Evolutionary conservation across 2,329 filamentous ascomycete genomes (phyloP), one percentile per base, ranked within the genome.

Genomic region (Talaromyces sp.): DNA sequence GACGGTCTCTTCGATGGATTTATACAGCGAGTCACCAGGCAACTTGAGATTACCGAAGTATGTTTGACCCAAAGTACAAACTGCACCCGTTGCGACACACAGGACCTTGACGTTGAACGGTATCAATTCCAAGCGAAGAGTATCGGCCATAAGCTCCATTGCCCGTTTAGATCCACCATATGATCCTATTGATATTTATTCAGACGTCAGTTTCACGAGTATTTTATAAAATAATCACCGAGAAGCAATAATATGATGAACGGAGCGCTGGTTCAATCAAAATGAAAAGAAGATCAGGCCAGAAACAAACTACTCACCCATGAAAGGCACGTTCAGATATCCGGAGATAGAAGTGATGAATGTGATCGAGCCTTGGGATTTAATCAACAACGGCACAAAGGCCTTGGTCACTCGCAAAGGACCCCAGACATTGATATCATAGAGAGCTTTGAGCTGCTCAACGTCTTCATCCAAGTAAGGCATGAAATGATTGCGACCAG

Each of bases 401-500:
- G 49, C 54, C 47, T 59, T 36, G 2, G 57, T 62, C 2, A 63
- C 37, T 3, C 47, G 46, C 16, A 63, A 11, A 8, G 48, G 32
- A 1, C 57, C 57, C 57, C 57, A 62, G 10, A 64, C 48, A 41
- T 64, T 62, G 10, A 42, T 57, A 3, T 62, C 56, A 13, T 55
- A 61, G 7, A 62, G 29, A 7, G 27, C 47, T 41, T 69, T 70
- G 7, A 63, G 68, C 14, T 63, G 56, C 4, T 69, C 62, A 1
- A 76, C 51, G 22, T 72, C 59, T 1, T 63, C 54, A 47, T 78
- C 73, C n/a, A 77, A 52, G 7, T 71, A 51, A 5, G 75, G 76
- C 57, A 68, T 67, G 22, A 66, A 57, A 24, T 63, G 67, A n/a
- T 57, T 62, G 2, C 43, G 47, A 1, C 71, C 77, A 16, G 75